phyloP scores from a whole-genome alignment of 192 early-diverging fungal species.

The Oehlia diaphana region DNA sequence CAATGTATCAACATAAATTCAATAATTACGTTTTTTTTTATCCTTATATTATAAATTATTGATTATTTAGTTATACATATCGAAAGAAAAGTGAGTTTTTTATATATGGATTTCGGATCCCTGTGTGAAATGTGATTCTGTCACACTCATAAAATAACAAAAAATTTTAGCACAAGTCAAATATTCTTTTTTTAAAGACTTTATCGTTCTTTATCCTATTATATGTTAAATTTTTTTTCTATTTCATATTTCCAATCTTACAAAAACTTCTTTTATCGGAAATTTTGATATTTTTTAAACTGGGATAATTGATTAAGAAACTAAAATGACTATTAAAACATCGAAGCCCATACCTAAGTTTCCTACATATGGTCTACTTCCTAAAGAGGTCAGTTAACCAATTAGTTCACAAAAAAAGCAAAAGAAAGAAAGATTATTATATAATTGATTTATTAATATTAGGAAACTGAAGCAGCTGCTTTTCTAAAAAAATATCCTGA shows the following conservation, averaged over 20 bases:
- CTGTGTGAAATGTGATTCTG: too few relatives aligned
- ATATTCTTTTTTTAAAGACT: too few relatives aligned
- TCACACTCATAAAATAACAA: too few relatives aligned
- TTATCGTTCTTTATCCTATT: too few relatives aligned
- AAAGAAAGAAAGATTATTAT: neutral
- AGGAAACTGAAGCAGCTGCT: slow-evolving; percentile 81
- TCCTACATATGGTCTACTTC: slow-evolving; percentile 45
- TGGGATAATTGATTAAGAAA: neutral
- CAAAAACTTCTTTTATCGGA: too few relatives aligned
- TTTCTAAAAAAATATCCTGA: slow-evolving; percentile 80
- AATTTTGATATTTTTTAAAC: neutral
- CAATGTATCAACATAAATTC: neutral
- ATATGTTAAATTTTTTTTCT: too few relatives aligned
- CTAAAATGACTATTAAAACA: slow-evolving; percentile 38
- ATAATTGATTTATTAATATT: neutral
- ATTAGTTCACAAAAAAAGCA: neutral
- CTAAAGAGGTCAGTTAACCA: slow-evolving; percentile 41
- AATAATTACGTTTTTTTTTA: neutral
- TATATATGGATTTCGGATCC: too few relatives aligned
- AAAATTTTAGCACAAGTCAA: too few relatives aligned
- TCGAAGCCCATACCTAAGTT: slow-evolving; percentile 45
- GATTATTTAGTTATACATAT: too few relatives aligned
- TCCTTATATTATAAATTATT: neutral
- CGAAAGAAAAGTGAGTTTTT: too few relatives aligned
- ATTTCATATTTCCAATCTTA: too few relatives aligned